phyloP scores from a whole-genome alignment of 305 asterid species.

The Fraxinus xanthoxyloides region DNA sequence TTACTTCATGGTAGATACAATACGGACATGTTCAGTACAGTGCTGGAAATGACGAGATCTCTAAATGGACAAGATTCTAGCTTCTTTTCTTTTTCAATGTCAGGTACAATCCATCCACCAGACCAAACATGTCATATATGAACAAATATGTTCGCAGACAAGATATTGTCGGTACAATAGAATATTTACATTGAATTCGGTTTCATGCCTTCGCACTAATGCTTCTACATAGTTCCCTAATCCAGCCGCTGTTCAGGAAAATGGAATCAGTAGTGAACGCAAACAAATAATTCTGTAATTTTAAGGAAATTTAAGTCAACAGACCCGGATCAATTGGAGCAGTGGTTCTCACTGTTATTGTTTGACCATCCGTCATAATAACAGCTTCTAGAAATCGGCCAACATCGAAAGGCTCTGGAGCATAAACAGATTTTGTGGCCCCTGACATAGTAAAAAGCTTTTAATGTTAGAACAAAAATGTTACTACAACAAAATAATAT shows the following conservation, averaged over 20 bases:
- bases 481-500: neutral
- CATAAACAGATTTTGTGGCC: constrained; percentile 86
- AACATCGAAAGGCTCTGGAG: constrained; percentile 94
- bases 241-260: constrained; percentile 74
- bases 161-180: neutral
- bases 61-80: neutral
- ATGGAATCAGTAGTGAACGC: constrained; percentile 15
- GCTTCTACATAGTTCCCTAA: constrained; percentile 98
- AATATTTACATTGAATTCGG: constrained; percentile 70
- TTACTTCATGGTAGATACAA: neutral
- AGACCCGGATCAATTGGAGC: constrained; percentile 88
- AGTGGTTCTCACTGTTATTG: constrained; percentile 50
- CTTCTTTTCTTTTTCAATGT: neutral
- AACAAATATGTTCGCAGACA: constrained; percentile 3
- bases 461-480: constrained; percentile 3
- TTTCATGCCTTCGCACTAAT: constrained; percentile 88
- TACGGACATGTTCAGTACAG: neutral
- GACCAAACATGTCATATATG: neutral
- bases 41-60: neutral
- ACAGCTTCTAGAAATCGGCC: constrained; percentile 78
- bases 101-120: neutral
- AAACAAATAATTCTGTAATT: neutral
- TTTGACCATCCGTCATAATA: constrained; percentile 44
- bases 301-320: constrained; percentile 9
- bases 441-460: constrained; percentile 40